Base-by-base conservation (phyloP, 2,329 filamentous ascomycete genomes). In the Diplodia seriata region DNA sequence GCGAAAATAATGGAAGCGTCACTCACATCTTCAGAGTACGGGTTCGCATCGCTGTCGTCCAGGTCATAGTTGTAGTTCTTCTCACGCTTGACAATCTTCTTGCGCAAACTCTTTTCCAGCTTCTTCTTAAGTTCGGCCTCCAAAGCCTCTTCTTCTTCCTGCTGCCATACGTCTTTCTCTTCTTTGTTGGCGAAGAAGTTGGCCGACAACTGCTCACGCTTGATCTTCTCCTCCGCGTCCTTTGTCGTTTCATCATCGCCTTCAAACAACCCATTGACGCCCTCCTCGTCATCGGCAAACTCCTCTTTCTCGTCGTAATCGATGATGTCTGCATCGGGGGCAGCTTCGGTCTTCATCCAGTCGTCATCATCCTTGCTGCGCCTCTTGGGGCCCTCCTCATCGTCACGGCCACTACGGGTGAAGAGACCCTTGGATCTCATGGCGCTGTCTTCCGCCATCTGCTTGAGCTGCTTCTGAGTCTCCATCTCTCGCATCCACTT, bases 201-300 rank as follows among this genome's bases (percentile, higher is more conserved):
- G 9, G 94, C 94, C 64, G 89, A 89, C n/a, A 96, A 84, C 77
- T 96, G 93, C 77, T 94, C 91, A 29, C 87, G 86, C 78, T 91
- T 92, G 73, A 93, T 86, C 69, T 84, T 85, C 40, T 86, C 82
- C 15, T 87, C 87, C 23, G 88, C 88, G 68, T 89, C 87, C 70
- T 90, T 85, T 69, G 89, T 87, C 18, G 86, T 84, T 70, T 86
- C 85, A 33, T 80, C 78, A 15, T 81, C 78, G 40, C 77, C 79
- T 63, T 80, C 79, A 55, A 81, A 80, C 9, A 81, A 71, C 18
- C 76, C 76, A 66, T 80, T 79, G 71, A 79, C 70, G 23, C 78
- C 78, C 68, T 97, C 94, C 69, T 97, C 93, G 61, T 93, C 89
- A 63, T 95, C 91, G 72, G 95, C 92, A 75, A 97, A 97, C 73